Percentiles rank a stretch among this genome's conserved stretches.
These are phyloP conservation scores for Phytophthora podocarpi DNA, from an alignment of 352 stramenopile genomes.

Conservation along the genomic window DNA sequence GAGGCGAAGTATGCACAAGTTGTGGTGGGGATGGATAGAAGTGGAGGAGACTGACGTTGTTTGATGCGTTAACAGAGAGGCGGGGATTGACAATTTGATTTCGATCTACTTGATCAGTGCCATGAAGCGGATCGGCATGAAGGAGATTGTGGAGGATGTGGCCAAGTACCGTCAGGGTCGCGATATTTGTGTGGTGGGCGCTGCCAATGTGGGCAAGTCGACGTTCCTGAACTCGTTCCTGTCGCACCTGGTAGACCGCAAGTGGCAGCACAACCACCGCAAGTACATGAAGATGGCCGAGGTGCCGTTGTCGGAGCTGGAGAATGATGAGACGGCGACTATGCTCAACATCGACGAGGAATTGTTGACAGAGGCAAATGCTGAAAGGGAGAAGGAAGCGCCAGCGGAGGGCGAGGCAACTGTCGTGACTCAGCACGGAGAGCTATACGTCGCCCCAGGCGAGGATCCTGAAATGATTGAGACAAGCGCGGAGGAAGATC, in stretches of 20 bases:
- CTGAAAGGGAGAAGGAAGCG: constrained; percentile 12
- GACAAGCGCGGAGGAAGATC: constrained; percentile 63
- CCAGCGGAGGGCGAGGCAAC: constrained; percentile 8
- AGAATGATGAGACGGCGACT: constrained; percentile 44
- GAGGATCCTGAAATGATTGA: constrained; percentile 75
- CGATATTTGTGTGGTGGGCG: constrained; percentile 91
- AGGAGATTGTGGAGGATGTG: constrained; percentile 85
- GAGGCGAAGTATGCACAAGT: constrained; percentile 59
- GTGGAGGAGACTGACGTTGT: background rate
- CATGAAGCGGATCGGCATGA: constrained; percentile 88
- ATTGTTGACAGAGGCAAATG: constrained; percentile 23
- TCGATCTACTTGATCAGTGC: constrained; percentile 83
- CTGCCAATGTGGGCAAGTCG: constrained; percentile 93
- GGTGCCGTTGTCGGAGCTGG: constrained; percentile 57
- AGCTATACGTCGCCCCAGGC: constrained; percentile 58
- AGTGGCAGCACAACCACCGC: constrained; percentile 87
- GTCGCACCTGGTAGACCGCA: constrained; percentile 75
- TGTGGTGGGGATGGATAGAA: background rate
- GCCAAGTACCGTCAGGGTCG: constrained; percentile 75
- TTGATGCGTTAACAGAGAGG: constrained; percentile 36
- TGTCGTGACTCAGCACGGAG: constrained; percentile 31
- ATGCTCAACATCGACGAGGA: constrained; percentile 70
- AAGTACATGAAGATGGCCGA: constrained; percentile 85
- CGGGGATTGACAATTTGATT: constrained; percentile 81
- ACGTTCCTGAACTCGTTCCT: constrained; percentile 94